Base-by-base conservation (phyloP, 2,329 filamentous ascomycete species). In the Xylaria polymorpha region DNA sequence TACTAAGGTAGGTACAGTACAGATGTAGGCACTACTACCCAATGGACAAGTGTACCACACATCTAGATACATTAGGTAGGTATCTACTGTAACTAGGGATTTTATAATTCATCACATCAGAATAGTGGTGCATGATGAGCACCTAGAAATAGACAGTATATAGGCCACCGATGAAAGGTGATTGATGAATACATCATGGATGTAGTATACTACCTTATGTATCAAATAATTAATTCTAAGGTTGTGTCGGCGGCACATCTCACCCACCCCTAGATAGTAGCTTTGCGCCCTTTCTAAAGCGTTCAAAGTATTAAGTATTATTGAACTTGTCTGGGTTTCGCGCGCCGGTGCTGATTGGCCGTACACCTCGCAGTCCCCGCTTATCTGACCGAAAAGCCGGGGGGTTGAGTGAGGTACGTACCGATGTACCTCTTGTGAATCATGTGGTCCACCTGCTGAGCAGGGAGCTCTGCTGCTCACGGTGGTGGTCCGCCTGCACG, bases 331-430 rank as follows among this genome's bases (percentile, higher is more conserved):
- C 67, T 58, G 59, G 64, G 68, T 66, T 66, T 69, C 61, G 64
- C 69, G 70, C 69, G 53, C 43, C 64, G 53, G 7, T 18, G 29
- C 58, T 71, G 64, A 74, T 74, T 75, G 71, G 74, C 35, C 20
- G 18, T 72, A 74, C 73, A 74, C 72, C 73, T 73, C 37, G 4
- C 2, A 14, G 43, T 29, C 6, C 61, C 68, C 65, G 44, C 70
- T 69, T 66, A 72, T 74, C 72, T 73, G 71, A 74, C 74, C 73
- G 72, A 76, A 73, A 69, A 68, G 32, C 51, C 22, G 18, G 51
- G 37, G 39, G 35, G 32, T 12, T 20, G 5, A 43, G 29, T 8
- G 32, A 29, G 35, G 43, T 59, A 60, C 43, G 63, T 66, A 46
- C 48, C n/a, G 29, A 53, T 59, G 64, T 67, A 61, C 29, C 64